These are phyloP conservation scores for Metschnikowia reukaufii DNA, from an alignment of 805 yeast genomes.

Conservation along the genomic window DNA sequence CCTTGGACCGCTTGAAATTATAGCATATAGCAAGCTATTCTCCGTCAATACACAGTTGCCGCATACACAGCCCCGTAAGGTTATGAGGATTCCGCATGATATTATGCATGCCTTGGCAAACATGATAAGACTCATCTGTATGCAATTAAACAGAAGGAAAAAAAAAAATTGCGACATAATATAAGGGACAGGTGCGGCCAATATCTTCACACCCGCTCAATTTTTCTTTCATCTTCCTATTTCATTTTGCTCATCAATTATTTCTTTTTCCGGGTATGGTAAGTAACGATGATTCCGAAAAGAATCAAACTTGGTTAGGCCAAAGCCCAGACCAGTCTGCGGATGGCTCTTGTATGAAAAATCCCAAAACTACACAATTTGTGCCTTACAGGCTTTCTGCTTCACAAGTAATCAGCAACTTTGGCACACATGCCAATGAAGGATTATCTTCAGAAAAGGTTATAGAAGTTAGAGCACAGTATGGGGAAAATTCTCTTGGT, in stretches of 20 bases:
- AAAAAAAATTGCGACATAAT: background rate
- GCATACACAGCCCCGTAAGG: background rate
- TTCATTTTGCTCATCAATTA: background rate
- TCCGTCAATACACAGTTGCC: background rate
- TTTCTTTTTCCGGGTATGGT: constrained; percentile 3
- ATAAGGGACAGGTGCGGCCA: background rate
- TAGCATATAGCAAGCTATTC: background rate
- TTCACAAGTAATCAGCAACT: constrained; percentile 36
- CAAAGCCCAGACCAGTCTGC: constrained; percentile 5
- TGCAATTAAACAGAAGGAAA: background rate
- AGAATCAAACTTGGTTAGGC: constrained; percentile 1
- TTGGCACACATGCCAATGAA: constrained; percentile 41
- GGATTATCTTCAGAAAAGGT: constrained; percentile 46
- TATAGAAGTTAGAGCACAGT: constrained; percentile 22
- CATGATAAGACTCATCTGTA: background rate
- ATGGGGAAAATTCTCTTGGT: constrained; percentile 65
- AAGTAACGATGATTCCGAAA: background rate
- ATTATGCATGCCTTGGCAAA: background rate
- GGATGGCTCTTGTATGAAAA: constrained; percentile 11
- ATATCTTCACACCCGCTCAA: background rate
- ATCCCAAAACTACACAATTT: constrained; percentile 11
- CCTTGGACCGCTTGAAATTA: too few species aligned
- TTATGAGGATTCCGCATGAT: background rate
- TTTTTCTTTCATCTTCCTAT: background rate
- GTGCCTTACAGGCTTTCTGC: constrained; percentile 34